Evolutionary conservation across 2,329 filamentous ascomycete genomes (phyloP).

Genomic region (Colletotrichum lindemuthianum): DNA sequence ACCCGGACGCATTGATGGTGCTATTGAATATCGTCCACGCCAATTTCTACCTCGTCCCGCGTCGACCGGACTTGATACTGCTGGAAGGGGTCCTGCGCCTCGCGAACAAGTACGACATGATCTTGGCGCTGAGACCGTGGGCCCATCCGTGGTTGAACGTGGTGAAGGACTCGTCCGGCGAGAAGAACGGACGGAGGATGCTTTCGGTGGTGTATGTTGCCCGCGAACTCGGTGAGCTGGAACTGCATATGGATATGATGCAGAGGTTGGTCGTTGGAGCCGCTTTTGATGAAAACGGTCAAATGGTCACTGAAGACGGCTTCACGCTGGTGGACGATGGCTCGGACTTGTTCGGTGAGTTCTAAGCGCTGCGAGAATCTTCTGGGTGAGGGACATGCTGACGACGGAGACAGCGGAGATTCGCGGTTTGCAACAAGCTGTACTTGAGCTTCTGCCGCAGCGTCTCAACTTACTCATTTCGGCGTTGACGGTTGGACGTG

Average conservation of each 20-base stretch:
- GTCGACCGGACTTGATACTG: not conserved
- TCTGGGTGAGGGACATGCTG: no score
- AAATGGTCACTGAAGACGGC: not conserved
- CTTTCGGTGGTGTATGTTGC: slow-evolving; percentile 13
- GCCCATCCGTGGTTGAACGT: slow-evolving; percentile 6
- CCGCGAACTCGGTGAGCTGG: slow-evolving; percentile 18
- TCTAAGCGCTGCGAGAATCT: not conserved
- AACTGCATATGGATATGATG: slow-evolving; percentile 16
- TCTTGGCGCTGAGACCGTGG: slow-evolving; percentile 19
- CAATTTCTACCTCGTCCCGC: slow-evolving; percentile 6
- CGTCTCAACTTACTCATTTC: no score
- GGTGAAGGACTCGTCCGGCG: not conserved
- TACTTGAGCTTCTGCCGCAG: no score
- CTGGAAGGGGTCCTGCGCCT: slow-evolving; percentile 19
- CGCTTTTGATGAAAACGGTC: not conserved
- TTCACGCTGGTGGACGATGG: slow-evolving; percentile 9
- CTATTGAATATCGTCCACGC: slow-evolving; percentile 20
- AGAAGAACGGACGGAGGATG: not conserved
- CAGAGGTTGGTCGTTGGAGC: not conserved
- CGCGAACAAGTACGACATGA: slow-evolving; percentile 28
- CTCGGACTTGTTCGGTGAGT: slow-evolving; percentile 2
- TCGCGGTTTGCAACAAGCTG: no score
- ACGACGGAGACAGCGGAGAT: no score
- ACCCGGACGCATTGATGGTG: not conserved
- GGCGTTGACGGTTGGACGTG: no score